Base-by-base conservation (phyloP, 2,329 filamentous ascomycete species). In the Septoria linicola region DNA sequence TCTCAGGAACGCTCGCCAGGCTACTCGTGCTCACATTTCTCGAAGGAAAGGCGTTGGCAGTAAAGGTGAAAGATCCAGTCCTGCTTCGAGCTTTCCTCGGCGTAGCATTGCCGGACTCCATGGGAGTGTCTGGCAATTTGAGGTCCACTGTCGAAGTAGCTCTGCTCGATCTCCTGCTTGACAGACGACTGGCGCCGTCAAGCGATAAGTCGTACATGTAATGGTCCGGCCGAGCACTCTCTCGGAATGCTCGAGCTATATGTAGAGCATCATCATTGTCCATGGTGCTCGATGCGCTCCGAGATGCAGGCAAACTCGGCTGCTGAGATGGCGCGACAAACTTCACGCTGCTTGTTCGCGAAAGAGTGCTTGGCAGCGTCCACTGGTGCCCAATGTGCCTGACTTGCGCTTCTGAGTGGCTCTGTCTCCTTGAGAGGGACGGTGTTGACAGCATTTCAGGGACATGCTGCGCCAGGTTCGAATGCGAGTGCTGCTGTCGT, bases 121-220 rank as follows among this genome's bases (percentile, higher is more conserved):
- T 19, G 5, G 17, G 27, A 23, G n/a, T 37, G 0, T 36, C 34
- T 2, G 20, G 34, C 4, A 20, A 10, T 25, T 27, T 41, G 35
- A 48, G 36, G 20, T 48, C 44, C 10, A 31, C 36, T 17, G 43
- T 30, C n/a, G 43, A 46, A 17, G 34, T 35, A 20, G 34, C 32
- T 32, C 40, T 30, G 25, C 45, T 41, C 4, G 46, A 42, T 17
- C 41, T 34, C n/a, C 51, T 43, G 41, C 45, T 49, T 11, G 45
- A 45, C 3, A 53, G 21, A 13, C 45, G 45, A 34, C 51, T 53
- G n/a, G 51, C 39, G 8, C 51, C 51, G 7, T 53, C 45, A 1
- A 34, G 34, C 11, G 30, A 31, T 16, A 48, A 8, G 13, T 48
- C 35, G 16, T 52, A 25, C 23, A n/a, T 20, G 36, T 32, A 40